Evolutionary conservation across 371 early-diverging fungal genomes (phyloP), one percentile per base, ranked within the genome.

Genomic region (Chytridium lagenaria): DNA sequence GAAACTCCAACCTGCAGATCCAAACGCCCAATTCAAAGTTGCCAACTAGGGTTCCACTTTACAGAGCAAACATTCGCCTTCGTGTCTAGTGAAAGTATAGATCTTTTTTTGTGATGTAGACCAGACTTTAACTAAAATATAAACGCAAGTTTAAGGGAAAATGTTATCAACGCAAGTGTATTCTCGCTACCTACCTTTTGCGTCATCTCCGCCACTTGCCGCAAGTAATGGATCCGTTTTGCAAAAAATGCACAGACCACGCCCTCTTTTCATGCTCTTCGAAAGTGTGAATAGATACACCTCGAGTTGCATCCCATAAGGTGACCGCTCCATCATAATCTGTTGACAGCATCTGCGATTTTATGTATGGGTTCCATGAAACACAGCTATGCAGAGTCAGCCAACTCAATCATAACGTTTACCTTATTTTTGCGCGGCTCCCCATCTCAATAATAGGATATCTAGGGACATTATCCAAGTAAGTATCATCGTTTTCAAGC

Each of bases 21-120:
- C 96, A 82, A 95, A 93, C 2, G 93, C 93, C n/a, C 33, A 95
- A 69, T 34, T 91, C 85, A 69, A 93, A 83, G 52, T 86, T 86
- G 31, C 84, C 81, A n/a, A 38, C 83, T 81, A 7, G 95, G 97
- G 66, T 93, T 91, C 85, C 95, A 97, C 65, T 92, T 91, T 40
- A 95, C 96, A 65, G 93, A 94, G 80, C 96, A 96, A 1, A 95
- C 90, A 78, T 94, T 95, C 39, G 94, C 95, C 69, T 90, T 89
- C 76, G 90, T 87, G 63, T 91, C 91, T 51, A 97, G 87, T 0
- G 92, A 94, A 72, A 86, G 83, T 0, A 91, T 86, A 1, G 95
- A 92, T 7, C 85, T 74, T 16, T n/a, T 82, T 80, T 39, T 87
- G 86, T 37, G 87, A 90, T 0, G 89, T 88, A 0, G 91, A 89